These are phyloP conservation scores for Botrytis medusae DNA, from an alignment of 2,329 filamentous ascomycete species.

Conservation along the genomic window DNA sequence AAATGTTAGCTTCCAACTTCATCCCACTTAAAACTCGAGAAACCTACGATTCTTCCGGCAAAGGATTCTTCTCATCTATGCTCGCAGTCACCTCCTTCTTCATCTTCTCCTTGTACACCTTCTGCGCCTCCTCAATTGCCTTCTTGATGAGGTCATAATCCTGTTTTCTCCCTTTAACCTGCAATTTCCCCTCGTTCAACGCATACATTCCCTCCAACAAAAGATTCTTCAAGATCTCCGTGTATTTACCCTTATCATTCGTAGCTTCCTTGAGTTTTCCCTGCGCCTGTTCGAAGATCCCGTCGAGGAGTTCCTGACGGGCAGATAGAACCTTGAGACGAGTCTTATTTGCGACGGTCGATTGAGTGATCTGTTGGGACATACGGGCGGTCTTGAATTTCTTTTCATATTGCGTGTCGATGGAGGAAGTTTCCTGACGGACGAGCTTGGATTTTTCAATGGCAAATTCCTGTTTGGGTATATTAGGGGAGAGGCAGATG, in stretches of 20 bases:
- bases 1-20: slow-evolving; percentile 20
- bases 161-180: slow-evolving; percentile 73
- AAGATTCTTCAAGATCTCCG: slow-evolving; percentile 72
- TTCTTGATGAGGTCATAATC: slow-evolving; percentile 75
- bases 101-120: slow-evolving; percentile 80
- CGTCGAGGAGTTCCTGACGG: slow-evolving; percentile 86
- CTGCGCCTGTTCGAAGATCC: slow-evolving; percentile 79
- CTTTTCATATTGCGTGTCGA: slow-evolving; percentile 93
- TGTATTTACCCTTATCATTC: slow-evolving; percentile 73
- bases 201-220: slow-evolving; percentile 89
- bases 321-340: slow-evolving; percentile 83
- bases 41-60: slow-evolving; percentile 82
- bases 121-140: slow-evolving; percentile 72
- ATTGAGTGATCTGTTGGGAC: slow-evolving; percentile 98
- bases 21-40: not conserved
- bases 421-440: slow-evolving; percentile 87
- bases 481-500: slow-evolving; percentile 9
- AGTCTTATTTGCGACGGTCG: slow-evolving; percentile 94
- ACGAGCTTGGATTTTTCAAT: slow-evolving; percentile 99
- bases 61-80: slow-evolving; percentile 75
- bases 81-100: slow-evolving; percentile 67
- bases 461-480: slow-evolving; percentile 68
- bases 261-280: slow-evolving; percentile 66
- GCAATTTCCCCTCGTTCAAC: slow-evolving; percentile 75
- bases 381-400: slow-evolving; percentile 99